A percentile compares a stretch with the other conserved stretches of the same genome.
Conservation (phyloP, 352 stramenopile species). For the Phytopythium kandeliae region DNA sequence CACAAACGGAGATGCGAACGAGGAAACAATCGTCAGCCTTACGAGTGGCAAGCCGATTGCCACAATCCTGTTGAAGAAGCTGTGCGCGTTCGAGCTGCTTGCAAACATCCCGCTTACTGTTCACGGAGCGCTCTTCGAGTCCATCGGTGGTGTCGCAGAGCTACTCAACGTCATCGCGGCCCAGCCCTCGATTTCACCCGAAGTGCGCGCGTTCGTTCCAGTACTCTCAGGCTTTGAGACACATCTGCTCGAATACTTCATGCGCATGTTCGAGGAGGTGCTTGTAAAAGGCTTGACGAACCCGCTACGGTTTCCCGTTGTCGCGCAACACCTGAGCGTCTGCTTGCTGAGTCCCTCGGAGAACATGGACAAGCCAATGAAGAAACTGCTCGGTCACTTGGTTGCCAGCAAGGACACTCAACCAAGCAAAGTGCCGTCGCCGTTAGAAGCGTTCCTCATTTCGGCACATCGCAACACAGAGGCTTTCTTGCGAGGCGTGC, state of each 20-base stretch:
- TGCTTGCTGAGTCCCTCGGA: slow-evolving; percentile 68
- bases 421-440: slow-evolving; percentile 35
- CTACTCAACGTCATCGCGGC: slow-evolving; percentile 45
- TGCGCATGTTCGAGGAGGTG: slow-evolving; percentile 64
- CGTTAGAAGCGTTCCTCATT: slow-evolving; percentile 61
- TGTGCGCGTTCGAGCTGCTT: slow-evolving; percentile 54
- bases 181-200: slow-evolving; percentile 16
- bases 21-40: slow-evolving; percentile 18
- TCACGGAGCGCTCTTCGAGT: slow-evolving; percentile 80
- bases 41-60: slow-evolving; percentile 52
- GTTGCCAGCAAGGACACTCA: slow-evolving; percentile 34
- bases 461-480: slow-evolving; percentile 66
- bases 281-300: slow-evolving; percentile 67
- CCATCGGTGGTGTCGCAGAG: slow-evolving; percentile 66
- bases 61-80: slow-evolving; percentile 47
- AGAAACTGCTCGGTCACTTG: slow-evolving; percentile 62
- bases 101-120: slow-evolving; percentile 74
- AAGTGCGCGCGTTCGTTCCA: slow-evolving; percentile 24
- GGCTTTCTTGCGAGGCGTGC: slow-evolving; percentile 60
- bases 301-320: slow-evolving; percentile 69
- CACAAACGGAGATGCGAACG: slow-evolving; percentile 11
- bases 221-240: slow-evolving; percentile 47
- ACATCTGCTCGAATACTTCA: slow-evolving; percentile 48
- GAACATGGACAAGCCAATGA: slow-evolving; percentile 55
- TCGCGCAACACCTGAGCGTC: slow-evolving; percentile 70